Conservation (phyloP, 345 rosid species). For the Zanthoxylum bungeanum region DNA sequence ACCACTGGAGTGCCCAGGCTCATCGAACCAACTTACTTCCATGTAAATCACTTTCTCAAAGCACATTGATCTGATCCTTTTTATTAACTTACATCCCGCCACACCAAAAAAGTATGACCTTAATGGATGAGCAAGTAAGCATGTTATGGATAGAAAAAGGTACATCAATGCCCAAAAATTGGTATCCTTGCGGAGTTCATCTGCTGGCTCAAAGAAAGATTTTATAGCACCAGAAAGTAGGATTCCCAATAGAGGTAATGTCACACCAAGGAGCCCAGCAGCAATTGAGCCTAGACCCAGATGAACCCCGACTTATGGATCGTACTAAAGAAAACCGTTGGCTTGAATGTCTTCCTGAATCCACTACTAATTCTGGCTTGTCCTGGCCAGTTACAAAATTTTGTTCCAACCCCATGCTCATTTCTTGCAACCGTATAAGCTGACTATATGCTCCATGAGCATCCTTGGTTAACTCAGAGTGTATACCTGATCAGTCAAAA, state of each 20-base stretch:
- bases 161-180: constrained; percentile 64
- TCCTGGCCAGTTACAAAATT: constrained; percentile 12
- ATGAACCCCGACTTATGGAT: constrained; percentile 38
- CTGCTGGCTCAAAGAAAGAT: constrained; percentile 53
- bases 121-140: constrained; percentile 44
- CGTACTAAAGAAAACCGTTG: constrained; percentile 12
- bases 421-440: constrained; percentile 69
- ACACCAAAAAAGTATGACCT: constrained; percentile 53
- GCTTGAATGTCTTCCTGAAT: constrained; percentile 26
- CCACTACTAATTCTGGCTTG: constrained; percentile 3
- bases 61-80: constrained; percentile 54
- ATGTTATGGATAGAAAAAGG: constrained; percentile 45
- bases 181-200: constrained; percentile 43
- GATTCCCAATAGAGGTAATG: constrained; percentile 61
- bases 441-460: constrained; percentile 79
- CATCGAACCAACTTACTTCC: constrained; percentile 89
- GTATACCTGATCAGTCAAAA: constrained; percentile 42
- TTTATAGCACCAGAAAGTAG: constrained; percentile 54
- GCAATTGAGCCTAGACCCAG: constrained; percentile 51
- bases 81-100: constrained; percentile 64
- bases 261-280: constrained; percentile 43
- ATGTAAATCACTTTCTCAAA: constrained; percentile 69
- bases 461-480: constrained; percentile 51
- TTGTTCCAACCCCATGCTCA: constrained; percentile 31
- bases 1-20: constrained; percentile 68